Conservation (phyloP, 2,329 filamentous ascomycete species). For the Trichoderma citrinoviride region DNA sequence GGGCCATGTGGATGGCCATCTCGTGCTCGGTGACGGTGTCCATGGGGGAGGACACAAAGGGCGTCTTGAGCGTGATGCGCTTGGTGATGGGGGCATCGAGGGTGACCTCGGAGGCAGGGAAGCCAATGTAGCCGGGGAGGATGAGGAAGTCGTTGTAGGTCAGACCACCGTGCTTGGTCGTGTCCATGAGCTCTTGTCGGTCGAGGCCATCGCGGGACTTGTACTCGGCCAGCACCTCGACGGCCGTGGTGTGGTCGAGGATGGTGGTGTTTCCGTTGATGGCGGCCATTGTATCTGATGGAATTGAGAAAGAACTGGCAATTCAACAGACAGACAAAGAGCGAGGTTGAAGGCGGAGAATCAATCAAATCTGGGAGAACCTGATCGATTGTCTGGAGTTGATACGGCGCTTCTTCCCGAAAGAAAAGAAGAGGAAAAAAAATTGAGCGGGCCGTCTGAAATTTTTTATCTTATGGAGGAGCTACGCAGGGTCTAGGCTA, state of each 20-base stretch:
- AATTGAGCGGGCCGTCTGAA: slow-evolving; percentile 36
- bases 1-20: slow-evolving; percentile 97
- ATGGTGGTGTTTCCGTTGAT: slow-evolving; percentile 56
- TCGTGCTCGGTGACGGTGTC: slow-evolving; percentile 99
- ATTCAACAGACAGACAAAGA: slow-evolving; percentile 30
- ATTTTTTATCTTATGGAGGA: slow-evolving; percentile 40
- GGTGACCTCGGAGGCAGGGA: slow-evolving; percentile 82
- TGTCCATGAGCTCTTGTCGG: slow-evolving; percentile 83
- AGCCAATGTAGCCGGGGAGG: slow-evolving; percentile 96
- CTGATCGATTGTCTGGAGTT: slow-evolving; percentile 38
- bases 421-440: slow-evolving; percentile 44
- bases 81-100: slow-evolving; percentile 94
- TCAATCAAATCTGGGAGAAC: slow-evolving; percentile 33
- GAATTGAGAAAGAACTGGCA: slow-evolving; percentile 22
- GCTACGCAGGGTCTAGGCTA: slow-evolving; percentile 7
- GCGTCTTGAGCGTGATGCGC: slow-evolving; percentile 92
- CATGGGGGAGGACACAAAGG: slow-evolving; percentile 97
- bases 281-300: slow-evolving; percentile 60
- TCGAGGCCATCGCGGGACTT: slow-evolving; percentile 79
- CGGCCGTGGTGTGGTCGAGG: slow-evolving; percentile 71
- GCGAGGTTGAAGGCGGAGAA: slow-evolving; percentile 44
- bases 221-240: slow-evolving; percentile 81
- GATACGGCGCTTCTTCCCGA: slow-evolving; percentile 52
- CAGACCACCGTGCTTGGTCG: slow-evolving; percentile 85
- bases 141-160: slow-evolving; percentile 99